Evolutionary conservation across 1,284 basidiomycete species (phyloP), one percentile per base, ranked within the genome.

Genomic region (Boletus nobilissimus): DNA sequence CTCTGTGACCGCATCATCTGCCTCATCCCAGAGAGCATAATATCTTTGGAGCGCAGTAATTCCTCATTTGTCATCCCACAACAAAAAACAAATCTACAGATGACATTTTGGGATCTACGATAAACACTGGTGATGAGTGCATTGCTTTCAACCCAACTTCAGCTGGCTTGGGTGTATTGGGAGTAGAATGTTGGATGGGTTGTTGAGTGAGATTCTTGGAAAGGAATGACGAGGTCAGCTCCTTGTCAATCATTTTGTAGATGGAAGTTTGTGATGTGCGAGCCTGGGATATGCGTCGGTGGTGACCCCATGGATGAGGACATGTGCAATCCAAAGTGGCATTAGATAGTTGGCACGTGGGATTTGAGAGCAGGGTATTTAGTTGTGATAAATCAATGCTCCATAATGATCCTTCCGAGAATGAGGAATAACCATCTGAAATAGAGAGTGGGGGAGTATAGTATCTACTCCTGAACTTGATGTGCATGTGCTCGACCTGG

Each of bases 241-340:
- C 95, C 79, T 96, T 94, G 71, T 94, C 89, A 73, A 96, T 96
- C 0, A 93, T 95, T 83, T 95, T 94, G 78, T 95, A 95, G 2
- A 94, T 89, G 0, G 94, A 95, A 0, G 91, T 88, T 7, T 93
- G 89, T 22, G 93, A 93, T 24, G 89, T 89, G 38, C 90, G 90
- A 65, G 90, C 89, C 73, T 92, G 89, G 22, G 94, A 94, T 70
- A 91, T 89, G 7, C 93, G 90, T 70, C 93, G 92, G 70, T 92
- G 92, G 83, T 95, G 89, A 3, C 93, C 92, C 29, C 90, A 89
- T 54, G 91, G 88, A 32, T 91, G 88, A 29, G 90, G 85, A 38
- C 90, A 88, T 14, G 85, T 84, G 16, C 87, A 85, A 60, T 86
- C 83, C 39, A 88, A 86, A 14, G 84, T 82, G 22, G 83, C 84